Evolutionary conservation across 371 early-diverging fungal genomes (phyloP), one percentile per base, ranked within the genome.

Genomic region (Lichtheimia ornata): DNA sequence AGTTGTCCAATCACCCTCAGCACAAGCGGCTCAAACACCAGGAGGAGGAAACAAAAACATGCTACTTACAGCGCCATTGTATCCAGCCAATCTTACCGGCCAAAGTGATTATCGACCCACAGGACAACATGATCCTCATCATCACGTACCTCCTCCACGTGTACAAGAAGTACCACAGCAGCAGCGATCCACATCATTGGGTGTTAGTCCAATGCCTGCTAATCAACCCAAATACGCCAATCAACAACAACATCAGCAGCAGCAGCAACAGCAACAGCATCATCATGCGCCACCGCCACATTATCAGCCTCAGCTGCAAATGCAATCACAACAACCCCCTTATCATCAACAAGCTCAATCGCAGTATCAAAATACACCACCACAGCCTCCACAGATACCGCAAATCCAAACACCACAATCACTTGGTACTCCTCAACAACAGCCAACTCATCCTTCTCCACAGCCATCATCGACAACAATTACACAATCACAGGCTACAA

Each of bases 241-340:
- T 14, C 57, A 44, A 27, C 9, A 0, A 20, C 56, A 25, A 22
- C 52, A 50, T 2, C 59, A 47, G 15, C 60, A 25, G 25, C 52
- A 50, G 18, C 59, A 47, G 15, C 60, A 60, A 9, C 60, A 60
- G 14, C 50, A 60, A 27, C 53, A 52, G 18, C 60, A 60, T 15
- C 60, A 60, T 17, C 50, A 28, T 22, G 17, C 14, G 9, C 15
- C 14, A 41, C 28, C 9, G 12, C 52, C 28, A 24, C 50, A 50
- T 5, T 40, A 58, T 12, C 59, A 44, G 24, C 24, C 11, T 7
- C 24, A 28, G 27, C 11, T 27, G 4, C 59, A 58, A 15, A 17
- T 45, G 18, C 59, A 58, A 58, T 30, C 6, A 40, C 59, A 58
- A 49, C 35, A 35, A 18, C 5, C 25, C 12, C 6, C 40, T n/a